Percentiles rank a stretch among this genome's conserved stretches.
phyloP scores from a whole-genome alignment of 371 early-diverging fungal genomes.

The Mucor plumbeus region DNA sequence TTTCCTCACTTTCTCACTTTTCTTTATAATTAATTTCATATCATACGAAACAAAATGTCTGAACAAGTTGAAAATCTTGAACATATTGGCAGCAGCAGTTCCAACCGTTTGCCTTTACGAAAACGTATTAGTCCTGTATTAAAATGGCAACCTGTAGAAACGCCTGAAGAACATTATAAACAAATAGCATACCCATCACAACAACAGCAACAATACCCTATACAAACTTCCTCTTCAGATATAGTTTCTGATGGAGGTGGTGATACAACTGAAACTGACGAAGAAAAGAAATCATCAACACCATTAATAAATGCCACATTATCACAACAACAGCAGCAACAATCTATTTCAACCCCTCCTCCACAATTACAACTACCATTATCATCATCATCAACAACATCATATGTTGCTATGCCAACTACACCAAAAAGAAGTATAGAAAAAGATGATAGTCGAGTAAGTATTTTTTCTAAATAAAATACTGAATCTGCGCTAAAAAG shows the following conservation, averaged over 20 bases:
- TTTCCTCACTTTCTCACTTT: neutral
- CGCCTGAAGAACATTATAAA: conserved; percentile 35
- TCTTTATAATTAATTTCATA: no score
- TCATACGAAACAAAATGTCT: neutral
- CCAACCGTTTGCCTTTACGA: conserved; percentile 36
- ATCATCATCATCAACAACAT: neutral
- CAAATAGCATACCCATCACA: conserved; percentile 19
- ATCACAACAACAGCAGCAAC: neutral
- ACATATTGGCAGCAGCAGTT: conserved; percentile 3
- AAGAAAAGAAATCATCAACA: conserved; percentile 14
- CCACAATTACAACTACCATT: neutral
- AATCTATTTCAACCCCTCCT: neutral
- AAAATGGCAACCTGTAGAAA: conserved; percentile 44
- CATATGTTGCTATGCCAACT: neutral
- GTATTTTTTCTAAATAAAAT: neutral
- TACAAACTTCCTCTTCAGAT: neutral
- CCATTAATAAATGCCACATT: neutral
- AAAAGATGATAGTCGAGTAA: neutral
- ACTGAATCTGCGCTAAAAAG: neutral
- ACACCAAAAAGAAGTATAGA: conserved; percentile 1
- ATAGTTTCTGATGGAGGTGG: conserved; percentile 3
- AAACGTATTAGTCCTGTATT: conserved; percentile 36
- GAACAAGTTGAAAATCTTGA: conserved; percentile 20
- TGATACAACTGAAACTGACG: conserved; percentile 17
- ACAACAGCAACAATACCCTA: conserved; percentile 14